Percentiles rank a stretch among this genome's conserved stretches.
Conservation (phyloP, 1,284 basidiomycete genomes). For the Rugosomyces carneus region DNA sequence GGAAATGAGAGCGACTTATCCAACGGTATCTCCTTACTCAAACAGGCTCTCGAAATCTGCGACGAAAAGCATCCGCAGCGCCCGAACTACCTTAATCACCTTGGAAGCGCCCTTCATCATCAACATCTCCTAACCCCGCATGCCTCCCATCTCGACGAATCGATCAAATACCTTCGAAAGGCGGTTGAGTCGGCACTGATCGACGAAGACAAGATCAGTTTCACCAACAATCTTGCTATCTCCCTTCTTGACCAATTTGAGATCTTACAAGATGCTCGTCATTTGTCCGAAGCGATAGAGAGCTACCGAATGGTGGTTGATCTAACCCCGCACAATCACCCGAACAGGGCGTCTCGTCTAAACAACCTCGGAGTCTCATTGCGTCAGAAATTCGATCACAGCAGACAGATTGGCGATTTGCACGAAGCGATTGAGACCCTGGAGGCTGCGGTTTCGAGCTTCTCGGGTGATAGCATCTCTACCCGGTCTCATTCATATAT, state of each 20-base stretch:
- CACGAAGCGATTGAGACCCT: constrained; percentile 9
- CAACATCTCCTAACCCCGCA: not conserved
- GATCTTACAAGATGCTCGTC: not conserved
- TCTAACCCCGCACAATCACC: constrained; percentile 3
- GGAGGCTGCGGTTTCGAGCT: not conserved
- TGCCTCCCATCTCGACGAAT: not conserved
- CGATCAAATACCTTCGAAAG: not conserved
- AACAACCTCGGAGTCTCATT: constrained; percentile 8
- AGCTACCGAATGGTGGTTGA: not conserved
- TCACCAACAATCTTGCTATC: constrained; percentile 2
- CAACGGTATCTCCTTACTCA: not conserved
- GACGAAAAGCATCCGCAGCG: not conserved
- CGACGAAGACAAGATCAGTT: constrained; percentile 2
- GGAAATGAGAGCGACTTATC: constrained; percentile 2
- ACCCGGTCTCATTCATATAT: not conserved
- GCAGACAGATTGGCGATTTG: constrained; percentile 16
- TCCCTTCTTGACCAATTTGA: not conserved
- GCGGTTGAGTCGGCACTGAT: not conserved
- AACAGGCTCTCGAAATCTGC: not conserved
- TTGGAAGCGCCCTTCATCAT: constrained; percentile 1
- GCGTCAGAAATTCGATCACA: constrained; percentile 3
- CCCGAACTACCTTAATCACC: constrained; percentile 2
- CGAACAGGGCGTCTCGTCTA: not conserved
- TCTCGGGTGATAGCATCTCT: not conserved
- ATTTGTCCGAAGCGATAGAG: constrained; percentile 1